Conservation (phyloP, 2,329 filamentous ascomycete species). For the Ophiostoma pallidulum region DNA sequence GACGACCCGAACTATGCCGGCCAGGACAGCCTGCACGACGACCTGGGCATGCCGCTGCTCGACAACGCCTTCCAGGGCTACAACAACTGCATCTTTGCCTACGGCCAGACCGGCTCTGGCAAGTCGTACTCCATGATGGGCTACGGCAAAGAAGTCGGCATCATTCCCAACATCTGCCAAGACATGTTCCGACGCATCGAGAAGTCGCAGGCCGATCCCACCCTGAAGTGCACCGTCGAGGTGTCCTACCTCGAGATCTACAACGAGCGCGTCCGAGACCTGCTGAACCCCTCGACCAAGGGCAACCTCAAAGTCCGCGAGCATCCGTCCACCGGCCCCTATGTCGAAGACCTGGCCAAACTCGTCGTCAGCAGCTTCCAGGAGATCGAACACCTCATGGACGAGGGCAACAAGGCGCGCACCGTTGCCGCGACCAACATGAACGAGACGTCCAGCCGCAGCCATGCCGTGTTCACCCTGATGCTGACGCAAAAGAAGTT, state of each 20-base stretch:
- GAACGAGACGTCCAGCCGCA: slow-evolving; percentile 98
- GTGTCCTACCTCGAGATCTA: slow-evolving; percentile 99
- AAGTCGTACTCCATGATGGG: slow-evolving; percentile 99
- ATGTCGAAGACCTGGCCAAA: slow-evolving; percentile 93
- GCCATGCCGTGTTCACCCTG: slow-evolving; percentile 94
- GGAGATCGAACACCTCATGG: slow-evolving; percentile 97
- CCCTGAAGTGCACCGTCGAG: slow-evolving; percentile 92
- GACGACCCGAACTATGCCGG: slow-evolving; percentile 77
- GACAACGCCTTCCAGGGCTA: slow-evolving; percentile 99
- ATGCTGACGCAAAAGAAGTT: slow-evolving; percentile 90
- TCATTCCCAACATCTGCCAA: slow-evolving; percentile 92
- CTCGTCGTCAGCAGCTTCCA: slow-evolving; percentile 85
- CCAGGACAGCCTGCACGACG: slow-evolving; percentile 90
- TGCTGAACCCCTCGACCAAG: slow-evolving; percentile 67
- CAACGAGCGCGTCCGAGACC: slow-evolving; percentile 95
- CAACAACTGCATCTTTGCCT: slow-evolving; percentile 98
- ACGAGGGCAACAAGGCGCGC: slow-evolving; percentile 96
- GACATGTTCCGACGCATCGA: slow-evolving; percentile 93
- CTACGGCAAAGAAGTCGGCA: slow-evolving; percentile 59
- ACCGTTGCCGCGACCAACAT: slow-evolving; percentile 98
- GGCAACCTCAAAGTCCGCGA: slow-evolving; percentile 85
- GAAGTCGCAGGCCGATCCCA: slow-evolving; percentile 63
- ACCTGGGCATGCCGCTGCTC: slow-evolving; percentile 88
- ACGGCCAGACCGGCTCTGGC: slow-evolving; percentile 95
- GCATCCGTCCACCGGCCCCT: slow-evolving; percentile 87